A percentile compares a stretch with the other conserved stretches of the same genome.
Conservation (phyloP, 1,284 basidiomycete genomes). For the Leccinum pallidistipes region DNA sequence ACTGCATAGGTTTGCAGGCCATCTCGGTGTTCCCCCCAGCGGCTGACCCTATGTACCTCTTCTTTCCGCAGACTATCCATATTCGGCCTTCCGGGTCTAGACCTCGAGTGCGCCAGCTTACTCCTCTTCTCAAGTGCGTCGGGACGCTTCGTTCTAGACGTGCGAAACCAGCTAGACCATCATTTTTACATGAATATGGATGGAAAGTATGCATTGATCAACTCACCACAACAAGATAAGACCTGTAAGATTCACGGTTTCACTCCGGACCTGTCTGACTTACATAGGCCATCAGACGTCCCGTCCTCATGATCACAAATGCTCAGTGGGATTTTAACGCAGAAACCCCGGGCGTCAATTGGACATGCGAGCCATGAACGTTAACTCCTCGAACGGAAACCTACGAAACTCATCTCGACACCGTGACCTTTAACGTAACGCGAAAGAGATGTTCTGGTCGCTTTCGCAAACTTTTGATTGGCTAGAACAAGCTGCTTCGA, state of each 20-base stretch:
- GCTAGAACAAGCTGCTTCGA: not conserved
- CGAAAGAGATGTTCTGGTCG: not conserved
- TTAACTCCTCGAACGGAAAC: constrained; percentile 22
- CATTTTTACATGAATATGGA: not conserved
- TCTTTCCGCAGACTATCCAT: not conserved
- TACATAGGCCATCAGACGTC: not conserved
- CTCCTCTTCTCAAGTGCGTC: not conserved
- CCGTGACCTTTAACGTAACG: not conserved
- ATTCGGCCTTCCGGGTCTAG: not conserved
- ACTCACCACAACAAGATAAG: constrained; percentile 5
- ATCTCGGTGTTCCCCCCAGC: not conserved
- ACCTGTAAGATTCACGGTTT: constrained; percentile 17
- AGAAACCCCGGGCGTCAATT: not conserved
- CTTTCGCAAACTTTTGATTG: not conserved
- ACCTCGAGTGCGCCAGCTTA: not conserved
- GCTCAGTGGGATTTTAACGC: constrained; percentile 9
- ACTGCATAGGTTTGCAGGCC: not conserved
- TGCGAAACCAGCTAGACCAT: constrained; percentile 3
- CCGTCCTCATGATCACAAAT: not conserved
- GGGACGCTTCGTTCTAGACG: not conserved
- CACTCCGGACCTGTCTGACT: not conserved
- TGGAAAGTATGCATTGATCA: constrained; percentile 4
- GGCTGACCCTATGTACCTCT: not conserved
- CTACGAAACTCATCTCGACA: constrained; percentile 17
- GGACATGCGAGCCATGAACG: not conserved